phyloP scores from a whole-genome alignment of 768 basidiomycete genomes.

The Suillus placidus region DNA sequence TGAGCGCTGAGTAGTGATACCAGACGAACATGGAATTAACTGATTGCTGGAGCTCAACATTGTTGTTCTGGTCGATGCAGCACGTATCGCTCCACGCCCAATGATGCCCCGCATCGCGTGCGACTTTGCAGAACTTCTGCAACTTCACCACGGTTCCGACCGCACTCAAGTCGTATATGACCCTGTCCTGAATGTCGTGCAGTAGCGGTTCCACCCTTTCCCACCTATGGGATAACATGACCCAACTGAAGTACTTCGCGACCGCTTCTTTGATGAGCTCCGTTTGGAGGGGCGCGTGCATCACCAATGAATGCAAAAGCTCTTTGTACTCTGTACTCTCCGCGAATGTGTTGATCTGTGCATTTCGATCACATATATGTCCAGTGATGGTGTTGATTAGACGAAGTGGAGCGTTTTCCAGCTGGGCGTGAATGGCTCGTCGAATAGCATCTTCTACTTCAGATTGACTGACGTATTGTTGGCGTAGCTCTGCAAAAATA shows the following conservation, averaged over 20 bases:
- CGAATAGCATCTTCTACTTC: background rate
- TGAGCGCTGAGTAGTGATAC: background rate
- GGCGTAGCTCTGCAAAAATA: background rate
- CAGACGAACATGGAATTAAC: background rate
- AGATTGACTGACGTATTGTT: background rate
- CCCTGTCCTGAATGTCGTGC: background rate
- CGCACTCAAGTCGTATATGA: background rate
- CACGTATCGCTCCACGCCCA: background rate
- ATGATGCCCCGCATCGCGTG: background rate
- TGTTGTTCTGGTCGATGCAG: background rate
- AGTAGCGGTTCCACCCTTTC: background rate
- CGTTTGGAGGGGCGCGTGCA: background rate
- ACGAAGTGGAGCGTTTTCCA: background rate
- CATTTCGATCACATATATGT: background rate
- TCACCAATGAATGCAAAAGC: background rate
- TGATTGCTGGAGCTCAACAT: background rate
- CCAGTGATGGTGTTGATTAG: background rate
- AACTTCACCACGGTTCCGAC: background rate
- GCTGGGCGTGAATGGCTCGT: background rate
- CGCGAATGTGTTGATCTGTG: background rate
- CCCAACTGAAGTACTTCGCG: background rate
- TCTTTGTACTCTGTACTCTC: background rate
- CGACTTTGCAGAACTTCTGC: background rate
- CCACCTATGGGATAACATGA: background rate
- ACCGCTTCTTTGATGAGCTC: background rate